Conservation (phyloP, 768 basidiomycete genomes). For the Calocybe indica region DNA sequence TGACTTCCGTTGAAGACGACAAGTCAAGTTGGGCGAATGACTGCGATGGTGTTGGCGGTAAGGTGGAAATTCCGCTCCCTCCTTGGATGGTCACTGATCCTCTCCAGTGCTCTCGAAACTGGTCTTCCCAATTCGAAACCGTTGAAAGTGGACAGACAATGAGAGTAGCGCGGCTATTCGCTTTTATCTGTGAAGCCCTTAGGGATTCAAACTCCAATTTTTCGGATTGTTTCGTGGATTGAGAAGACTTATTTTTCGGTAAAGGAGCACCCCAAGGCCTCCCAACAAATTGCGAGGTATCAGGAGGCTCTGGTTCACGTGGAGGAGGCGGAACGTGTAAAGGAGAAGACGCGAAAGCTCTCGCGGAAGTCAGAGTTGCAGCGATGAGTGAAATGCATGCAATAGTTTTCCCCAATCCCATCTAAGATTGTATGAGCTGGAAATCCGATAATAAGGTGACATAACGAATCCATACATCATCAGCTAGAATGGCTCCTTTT, state of each 20-base stretch:
- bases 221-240: slow-evolving; percentile 53
- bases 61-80: slow-evolving; percentile 49
- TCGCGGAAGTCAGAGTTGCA: slow-evolving; percentile 70
- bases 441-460: slow-evolving; percentile 3
- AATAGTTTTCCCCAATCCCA: slow-evolving; percentile 98
- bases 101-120: slow-evolving; percentile 95
- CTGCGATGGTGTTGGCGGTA: slow-evolving; percentile 28
- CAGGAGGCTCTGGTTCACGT: slow-evolving; percentile 20
- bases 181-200: slow-evolving; percentile 72
- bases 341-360: slow-evolving; percentile 54
- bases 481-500: slow-evolving; percentile 90
- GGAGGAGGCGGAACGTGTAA: slow-evolving; percentile 39
- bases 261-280: slow-evolving; percentile 85
- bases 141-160: slow-evolving; percentile 96
- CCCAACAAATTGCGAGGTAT: slow-evolving; percentile 63
- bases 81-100: slow-evolving; percentile 83
- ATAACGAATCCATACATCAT: slow-evolving; percentile 66
- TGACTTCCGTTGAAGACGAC: slow-evolving; percentile 22
- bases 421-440: slow-evolving; percentile 40
- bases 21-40: slow-evolving; percentile 30
- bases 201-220: slow-evolving; percentile 66
- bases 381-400: slow-evolving; percentile 93
- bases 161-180: slow-evolving; percentile 84
- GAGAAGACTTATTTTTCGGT: slow-evolving; percentile 17
- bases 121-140: slow-evolving; percentile 98